Evolutionary conservation across 345 rosid genomes (phyloP).

Genomic region (Anastatica hierochuntica): DNA sequence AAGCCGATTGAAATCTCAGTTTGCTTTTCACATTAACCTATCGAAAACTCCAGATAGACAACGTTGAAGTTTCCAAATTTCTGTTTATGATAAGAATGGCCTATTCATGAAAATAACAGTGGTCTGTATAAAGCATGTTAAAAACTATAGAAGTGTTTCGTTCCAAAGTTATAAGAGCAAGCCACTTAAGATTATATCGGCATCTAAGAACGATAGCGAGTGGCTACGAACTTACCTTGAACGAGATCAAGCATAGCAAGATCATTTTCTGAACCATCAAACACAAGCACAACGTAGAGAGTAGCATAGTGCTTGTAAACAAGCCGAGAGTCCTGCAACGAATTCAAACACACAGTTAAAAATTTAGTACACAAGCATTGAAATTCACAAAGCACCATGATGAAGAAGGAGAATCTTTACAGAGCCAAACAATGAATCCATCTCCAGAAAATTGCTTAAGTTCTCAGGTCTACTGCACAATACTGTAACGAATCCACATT

Average conservation of each 20-base stretch:
- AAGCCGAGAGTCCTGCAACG: slow-evolving; percentile 63
- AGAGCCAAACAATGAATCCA: slow-evolving; percentile 74
- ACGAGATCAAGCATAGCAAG: slow-evolving; percentile 95
- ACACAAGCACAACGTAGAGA: slow-evolving; percentile 71
- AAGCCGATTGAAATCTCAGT: background rate
- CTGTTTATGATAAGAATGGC: too few relatives aligned
- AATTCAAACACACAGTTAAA: background rate
- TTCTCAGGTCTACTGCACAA: slow-evolving; percentile 83
- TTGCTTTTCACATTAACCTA: background rate
- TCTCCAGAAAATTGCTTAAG: slow-evolving; percentile 77
- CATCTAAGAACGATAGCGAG: background rate
- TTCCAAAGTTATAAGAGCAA: too few relatives aligned
- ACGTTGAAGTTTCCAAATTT: too few relatives aligned
- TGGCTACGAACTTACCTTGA: slow-evolving; percentile 45
- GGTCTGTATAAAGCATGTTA: too few relatives aligned
- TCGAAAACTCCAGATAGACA: background rate
- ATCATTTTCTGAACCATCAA: slow-evolving; percentile 86
- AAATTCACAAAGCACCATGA: background rate
- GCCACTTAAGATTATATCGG: background rate
- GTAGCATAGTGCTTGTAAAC: slow-evolving; percentile 92
- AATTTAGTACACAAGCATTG: too few relatives aligned
- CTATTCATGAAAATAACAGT: too few relatives aligned
- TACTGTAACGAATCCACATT: too few relatives aligned
- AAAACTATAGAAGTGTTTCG: too few relatives aligned
- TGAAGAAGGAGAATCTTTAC: slow-evolving; percentile 30